A percentile compares a stretch with the other conserved stretches of the same genome.
phyloP scores from a whole-genome alignment of 768 basidiomycete genomes.

The Arthromyces matolae region DNA sequence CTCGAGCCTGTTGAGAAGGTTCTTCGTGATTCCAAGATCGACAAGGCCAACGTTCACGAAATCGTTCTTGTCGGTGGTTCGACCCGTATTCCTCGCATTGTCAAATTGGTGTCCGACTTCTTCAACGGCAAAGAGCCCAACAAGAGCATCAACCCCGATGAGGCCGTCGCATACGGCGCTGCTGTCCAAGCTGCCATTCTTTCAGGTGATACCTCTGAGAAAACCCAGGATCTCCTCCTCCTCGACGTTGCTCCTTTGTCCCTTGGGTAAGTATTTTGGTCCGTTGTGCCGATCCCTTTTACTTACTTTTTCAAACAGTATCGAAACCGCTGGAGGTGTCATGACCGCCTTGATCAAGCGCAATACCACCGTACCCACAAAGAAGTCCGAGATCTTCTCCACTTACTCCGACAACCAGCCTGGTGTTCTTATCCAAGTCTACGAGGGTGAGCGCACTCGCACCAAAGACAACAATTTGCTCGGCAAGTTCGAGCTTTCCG shows the following conservation, averaged over 20 bases:
- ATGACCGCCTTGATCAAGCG: slow-evolving; percentile 99
- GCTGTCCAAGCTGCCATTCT: slow-evolving; percentile 98
- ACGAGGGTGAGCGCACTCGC: slow-evolving; percentile 96
- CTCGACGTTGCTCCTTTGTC: slow-evolving; percentile 92
- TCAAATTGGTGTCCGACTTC: slow-evolving; percentile 97
- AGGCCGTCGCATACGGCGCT: slow-evolving; percentile 98
- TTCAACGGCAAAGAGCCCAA: slow-evolving; percentile 99
- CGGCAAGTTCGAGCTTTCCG: slow-evolving; percentile 96
- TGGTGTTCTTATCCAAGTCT: slow-evolving; percentile 96
- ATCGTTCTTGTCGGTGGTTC: slow-evolving; percentile 98
- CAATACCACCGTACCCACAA: slow-evolving; percentile 97
- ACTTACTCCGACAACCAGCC: slow-evolving; percentile 99
- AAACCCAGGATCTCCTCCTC: slow-evolving; percentile 93
- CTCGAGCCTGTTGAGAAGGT: slow-evolving; percentile 98
- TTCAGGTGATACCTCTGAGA: slow-evolving; percentile 96
- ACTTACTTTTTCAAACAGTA: slow-evolving; percentile 49
- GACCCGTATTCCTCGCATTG: slow-evolving; percentile 96
- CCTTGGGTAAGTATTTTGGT: slow-evolving; percentile 41
- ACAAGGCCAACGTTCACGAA: slow-evolving; percentile 93
- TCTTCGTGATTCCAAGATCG: slow-evolving; percentile 95
- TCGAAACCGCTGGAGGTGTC: slow-evolving; percentile 98
- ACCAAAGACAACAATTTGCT: slow-evolving; percentile 99
- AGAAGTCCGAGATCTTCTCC: slow-evolving; percentile 98
- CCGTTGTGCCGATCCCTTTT: slow-evolving; percentile 16
- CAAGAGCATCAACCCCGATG: slow-evolving; percentile 99